Base-by-base conservation (phyloP, 768 basidiomycete genomes). In the Guyanaporus albipodus region DNA sequence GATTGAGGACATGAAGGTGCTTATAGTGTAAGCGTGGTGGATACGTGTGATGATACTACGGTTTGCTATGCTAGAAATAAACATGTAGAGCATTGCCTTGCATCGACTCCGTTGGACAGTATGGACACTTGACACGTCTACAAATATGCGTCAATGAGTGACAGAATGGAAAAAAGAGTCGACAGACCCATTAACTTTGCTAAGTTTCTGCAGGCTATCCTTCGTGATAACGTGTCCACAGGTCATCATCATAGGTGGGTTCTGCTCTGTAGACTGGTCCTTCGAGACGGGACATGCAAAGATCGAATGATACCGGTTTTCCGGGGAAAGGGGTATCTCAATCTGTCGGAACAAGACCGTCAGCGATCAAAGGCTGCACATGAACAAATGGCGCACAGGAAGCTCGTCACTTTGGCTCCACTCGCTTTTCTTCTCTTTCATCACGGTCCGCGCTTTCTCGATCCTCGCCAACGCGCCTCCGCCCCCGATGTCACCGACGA, bases 201-300 rank as follows among this genome's bases (percentile, higher is more conserved):
- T 85, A 37, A 99, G 71, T 64, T 93, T 91, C 53, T 82, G 80
- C 53, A 98, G 70, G 64, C 90, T 95, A 59, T 97, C 95, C 62
- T 87, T 87, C 2, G 91, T 85, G 36, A 99, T 84, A 29, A 96
- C 93, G 67, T 99, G 96, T 2, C 95, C 96, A 63, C 96, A 98
- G 4, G 73, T 70, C 76, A 99, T 86, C 88, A 97, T 94, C 91
- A 96, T 96, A 0, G 96, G 95, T 8, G 93, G 96, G 64, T 99
- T 99, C 48, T 76, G 67, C 42, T 91, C 87, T 4, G 90, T 94
- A 19, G 92, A 84, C 68, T 96, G 95, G 59, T 98, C 95, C 68
- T 97, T 98, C 8, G 92, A 95, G 18, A 99, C 96, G 0, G 96
- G 91, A 66, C 96, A 99, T 38, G 92, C 85, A 65, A 99, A 98